Conservation (phyloP, 768 basidiomycete species). For the Lepiota brunneoincarnata region DNA sequence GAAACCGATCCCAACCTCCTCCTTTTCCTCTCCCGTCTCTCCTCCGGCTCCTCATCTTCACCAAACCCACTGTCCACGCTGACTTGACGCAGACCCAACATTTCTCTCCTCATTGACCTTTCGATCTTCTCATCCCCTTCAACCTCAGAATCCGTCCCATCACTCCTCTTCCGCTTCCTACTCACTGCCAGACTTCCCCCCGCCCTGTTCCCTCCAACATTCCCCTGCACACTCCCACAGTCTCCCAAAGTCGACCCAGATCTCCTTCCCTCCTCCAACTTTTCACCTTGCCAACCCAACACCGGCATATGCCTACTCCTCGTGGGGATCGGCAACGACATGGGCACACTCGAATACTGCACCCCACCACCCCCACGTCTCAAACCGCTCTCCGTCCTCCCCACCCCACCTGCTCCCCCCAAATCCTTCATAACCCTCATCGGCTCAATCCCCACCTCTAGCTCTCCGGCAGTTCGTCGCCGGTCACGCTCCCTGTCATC, state of each 20-base stretch:
- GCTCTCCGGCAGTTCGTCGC: neutral
- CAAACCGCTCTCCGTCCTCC: neutral
- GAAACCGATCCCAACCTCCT: slow-evolving; percentile 6
- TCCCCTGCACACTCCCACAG: too few relatives aligned
- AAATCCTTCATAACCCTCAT: neutral
- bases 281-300: slow-evolving; percentile 6
- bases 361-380: neutral
- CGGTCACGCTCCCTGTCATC: too few relatives aligned
- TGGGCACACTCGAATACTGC: neutral
- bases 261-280: neutral
- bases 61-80: neutral
- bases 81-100: neutral
- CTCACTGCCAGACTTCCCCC: too few relatives aligned
- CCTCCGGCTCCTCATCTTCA: neutral
- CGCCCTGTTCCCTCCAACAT: too few relatives aligned
- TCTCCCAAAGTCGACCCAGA: neutral
- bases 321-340: slow-evolving; percentile 7
- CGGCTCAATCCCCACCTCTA: neutral
- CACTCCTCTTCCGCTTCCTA: too few relatives aligned
- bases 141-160: too few relatives aligned
- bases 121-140: neutral
- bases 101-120: slow-evolving; percentile 1
- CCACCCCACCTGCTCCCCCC: neutral
- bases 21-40: slow-evolving; percentile 2
- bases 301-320: slow-evolving; percentile 1